A percentile compares a stretch with the other conserved stretches of the same genome.
Conservation (phyloP, 192 early-diverging fungal species). For the Podila horticola region DNA sequence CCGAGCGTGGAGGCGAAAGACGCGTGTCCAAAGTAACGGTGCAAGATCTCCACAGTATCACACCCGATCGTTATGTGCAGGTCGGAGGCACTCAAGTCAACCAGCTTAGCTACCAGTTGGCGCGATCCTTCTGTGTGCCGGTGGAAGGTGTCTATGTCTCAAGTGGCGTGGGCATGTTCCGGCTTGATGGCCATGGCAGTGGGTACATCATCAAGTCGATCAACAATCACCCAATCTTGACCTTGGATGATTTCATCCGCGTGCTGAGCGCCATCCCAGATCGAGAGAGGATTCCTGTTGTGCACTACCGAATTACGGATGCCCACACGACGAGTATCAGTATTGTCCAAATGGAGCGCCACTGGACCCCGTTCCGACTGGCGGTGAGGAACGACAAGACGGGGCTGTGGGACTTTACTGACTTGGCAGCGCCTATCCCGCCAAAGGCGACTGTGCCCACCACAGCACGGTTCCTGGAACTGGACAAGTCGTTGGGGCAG, state of each 20-base stretch:
- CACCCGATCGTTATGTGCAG: conserved; percentile 86
- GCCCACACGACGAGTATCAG: conserved; percentile 75
- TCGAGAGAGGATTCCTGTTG: conserved; percentile 78
- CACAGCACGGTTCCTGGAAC: conserved; percentile 70
- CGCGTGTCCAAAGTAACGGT: conserved; percentile 67
- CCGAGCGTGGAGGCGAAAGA: conserved; percentile 80
- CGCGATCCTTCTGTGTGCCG: conserved; percentile 71
- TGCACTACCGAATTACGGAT: conserved; percentile 80
- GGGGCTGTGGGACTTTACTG: conserved; percentile 79
- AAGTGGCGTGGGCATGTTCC: conserved; percentile 69
- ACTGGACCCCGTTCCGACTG: conserved; percentile 78
- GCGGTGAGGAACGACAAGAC: conserved; percentile 77
- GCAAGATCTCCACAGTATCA: conserved; percentile 78
- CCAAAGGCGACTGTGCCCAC: conserved; percentile 65
- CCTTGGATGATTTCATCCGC: conserved; percentile 79
- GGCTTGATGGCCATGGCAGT: conserved; percentile 72
- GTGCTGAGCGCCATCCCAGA: conserved; percentile 81
- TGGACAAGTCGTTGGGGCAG: conserved; percentile 71
- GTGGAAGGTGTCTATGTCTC: conserved; percentile 84
- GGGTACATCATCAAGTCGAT: conserved; percentile 84
- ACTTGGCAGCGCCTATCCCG: conserved; percentile 70
- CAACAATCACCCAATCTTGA: conserved; percentile 75
- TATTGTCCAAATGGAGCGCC: conserved; percentile 75
- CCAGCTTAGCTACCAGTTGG: conserved; percentile 78
- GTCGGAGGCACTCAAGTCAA: conserved; percentile 84